Base-by-base conservation (phyloP, 768 basidiomycete genomes). In the Calocera cornea region DNA sequence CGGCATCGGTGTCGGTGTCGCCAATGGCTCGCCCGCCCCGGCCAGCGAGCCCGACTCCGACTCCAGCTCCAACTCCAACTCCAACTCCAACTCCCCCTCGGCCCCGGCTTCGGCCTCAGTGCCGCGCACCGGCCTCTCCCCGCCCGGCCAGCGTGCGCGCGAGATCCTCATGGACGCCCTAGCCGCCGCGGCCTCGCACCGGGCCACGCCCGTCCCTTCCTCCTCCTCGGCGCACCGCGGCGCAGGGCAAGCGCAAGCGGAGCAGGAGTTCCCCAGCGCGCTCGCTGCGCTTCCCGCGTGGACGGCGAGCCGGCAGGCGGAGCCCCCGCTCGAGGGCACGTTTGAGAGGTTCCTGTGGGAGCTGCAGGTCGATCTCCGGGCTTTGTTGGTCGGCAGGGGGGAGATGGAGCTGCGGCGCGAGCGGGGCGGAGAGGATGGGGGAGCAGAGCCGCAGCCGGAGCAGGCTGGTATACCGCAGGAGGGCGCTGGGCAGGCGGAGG, bases 271-370 rank as follows among this genome's bases (percentile, higher is more conserved):
- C 31, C 54, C 54, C 54, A 60, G 54, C 31, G 54, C 54, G 11
- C 54, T 60, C 16, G 54, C 54, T 29, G 54, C 54, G 7, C 31
- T 60, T 5, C 54, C 54, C 5, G 54, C 54, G 31, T 60, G 54
- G 54, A 60, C 54, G 2, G 54, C 54, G 31, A 60, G 54, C 19
- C 24, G 54, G 54, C 24, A 33, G 10, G 27, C 54, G 24, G 54
- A 60, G 34, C 34, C 31, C 5, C 31, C 47, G 44, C 17, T 29
- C 5, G 67, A 64, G 41, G 68, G 67, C 29, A 70, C 64, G n/a
- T 92, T 92, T 72, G 90, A 92, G 73, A 82, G 88, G 33, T 92
- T 92, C 79, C 77, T 92, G 70, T 77, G 89, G 50, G 89, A 92
- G 75, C 73, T 92, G 65, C 91, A 92, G 75, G 77, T 81, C 19